Base-by-base conservation (phyloP, 306 rosid genomes). In the Trifolium fragiferum region DNA sequence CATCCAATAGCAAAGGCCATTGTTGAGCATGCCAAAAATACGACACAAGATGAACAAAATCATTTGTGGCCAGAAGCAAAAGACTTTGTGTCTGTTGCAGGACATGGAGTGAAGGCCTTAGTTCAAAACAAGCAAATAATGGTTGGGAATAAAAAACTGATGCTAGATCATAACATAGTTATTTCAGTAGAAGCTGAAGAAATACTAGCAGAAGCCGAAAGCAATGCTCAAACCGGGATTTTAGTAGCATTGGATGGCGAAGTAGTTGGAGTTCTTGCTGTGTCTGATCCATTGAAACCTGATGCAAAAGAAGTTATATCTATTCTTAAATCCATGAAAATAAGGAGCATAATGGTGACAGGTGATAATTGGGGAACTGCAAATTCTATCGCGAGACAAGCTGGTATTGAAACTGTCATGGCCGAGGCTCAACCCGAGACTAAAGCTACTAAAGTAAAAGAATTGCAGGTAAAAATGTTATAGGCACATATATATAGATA, bases 341-440 rank as follows among this genome's bases (percentile, higher is more conserved):
- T 90, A 25, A 77, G 54, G 79, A 87, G 92, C 84, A 85, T 92
- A 61, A 86, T 92, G 92, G 90, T 90, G 63, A 92, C 98, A 4
- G 98, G 98, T 44, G 96, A 92, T 83, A 92, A 90, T 10, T 88
- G 92, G 96, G 98, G 98, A 10, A 92, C 98, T 16, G 98, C 96
- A 51, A 87, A 92, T 58, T 90, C 98, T 67, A 88, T 90, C 51
- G 96, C 93, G 37, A 82, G 76, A 58, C 92, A 92, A 86, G 89
- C 84, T 66, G 93, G 90, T 20, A 88, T 92, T 49, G 93, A 90
- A 61, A 81, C 82, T 16, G 89, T 88, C 37, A 79, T 90, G 20
- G 96, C 98, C 23, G 92, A 90, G 71, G 93, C 93, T 67, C 92
- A 78, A 68, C 98, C 98, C 3, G 85, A 90, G 73, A 72, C 79